phyloP scores from a whole-genome alignment of 805 yeast genomes.

The Saccharomycopsis fermentans region DNA sequence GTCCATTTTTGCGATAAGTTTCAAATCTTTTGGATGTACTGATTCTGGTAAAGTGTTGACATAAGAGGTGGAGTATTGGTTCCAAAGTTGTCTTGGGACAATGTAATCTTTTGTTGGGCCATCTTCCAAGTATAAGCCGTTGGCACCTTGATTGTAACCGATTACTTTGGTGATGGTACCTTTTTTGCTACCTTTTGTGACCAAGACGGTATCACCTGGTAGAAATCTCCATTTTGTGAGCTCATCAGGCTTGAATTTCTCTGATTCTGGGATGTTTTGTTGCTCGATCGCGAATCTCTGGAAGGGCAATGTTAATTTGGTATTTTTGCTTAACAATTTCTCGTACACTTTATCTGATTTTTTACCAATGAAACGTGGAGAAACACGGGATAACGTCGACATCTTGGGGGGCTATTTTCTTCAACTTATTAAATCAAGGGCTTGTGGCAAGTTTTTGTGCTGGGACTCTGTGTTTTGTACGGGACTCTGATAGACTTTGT shows the following conservation, averaged over 20 bases:
- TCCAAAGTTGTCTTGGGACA: conserved; percentile 67
- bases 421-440: too few relatives aligned
- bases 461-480: too few relatives aligned
- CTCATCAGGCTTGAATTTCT: conserved; percentile 22
- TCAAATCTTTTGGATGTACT: conserved; percentile 49
- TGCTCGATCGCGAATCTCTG: background rate
- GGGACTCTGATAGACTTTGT: too few relatives aligned
- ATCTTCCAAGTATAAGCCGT: conserved; percentile 57
- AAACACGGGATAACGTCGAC: background rate
- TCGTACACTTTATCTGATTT: background rate
- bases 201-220: conserved; percentile 70
- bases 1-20: conserved; percentile 68
- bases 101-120: conserved; percentile 54
- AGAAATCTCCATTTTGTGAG: conserved; percentile 50
- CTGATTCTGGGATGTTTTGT: background rate
- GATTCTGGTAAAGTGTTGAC: conserved; percentile 60
- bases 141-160: conserved; percentile 47
- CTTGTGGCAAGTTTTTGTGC: too few relatives aligned
- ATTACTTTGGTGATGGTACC: conserved; percentile 68
- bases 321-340: background rate
- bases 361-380: background rate
- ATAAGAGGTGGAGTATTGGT: conserved; percentile 59
- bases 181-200: conserved; percentile 56
- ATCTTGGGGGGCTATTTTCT: too few relatives aligned
- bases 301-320: background rate